phyloP scores from a whole-genome alignment of 2,329 filamentous ascomycete genomes.

The Beauveria sp. region DNA sequence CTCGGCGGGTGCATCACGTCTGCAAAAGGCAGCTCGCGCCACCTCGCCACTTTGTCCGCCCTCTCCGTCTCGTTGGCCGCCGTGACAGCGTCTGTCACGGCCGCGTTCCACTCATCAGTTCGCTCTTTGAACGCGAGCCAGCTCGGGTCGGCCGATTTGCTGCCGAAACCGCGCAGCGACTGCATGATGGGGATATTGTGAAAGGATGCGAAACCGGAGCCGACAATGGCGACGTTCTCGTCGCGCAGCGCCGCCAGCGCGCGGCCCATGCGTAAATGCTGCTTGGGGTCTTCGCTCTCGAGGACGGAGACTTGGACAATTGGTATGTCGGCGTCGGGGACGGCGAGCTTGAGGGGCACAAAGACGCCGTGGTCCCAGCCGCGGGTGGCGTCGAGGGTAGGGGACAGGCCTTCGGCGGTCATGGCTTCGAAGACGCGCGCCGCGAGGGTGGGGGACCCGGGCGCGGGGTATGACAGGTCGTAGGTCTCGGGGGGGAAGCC shows the following conservation, averaged over 20 bases:
- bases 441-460: constrained; percentile 47
- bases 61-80: constrained; percentile 27
- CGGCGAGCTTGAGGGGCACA: constrained; percentile 46
- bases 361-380: constrained; percentile 57
- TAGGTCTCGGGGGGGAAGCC: constrained; percentile 51
- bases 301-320: constrained; percentile 52
- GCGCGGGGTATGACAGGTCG: constrained; percentile 46
- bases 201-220: constrained; percentile 52
- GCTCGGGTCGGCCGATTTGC: not conserved
- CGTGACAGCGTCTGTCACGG: constrained; percentile 33
- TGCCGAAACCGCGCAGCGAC: constrained; percentile 15
- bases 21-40: constrained; percentile 39
- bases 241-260: constrained; percentile 43
- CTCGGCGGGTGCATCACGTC: constrained; percentile 46
- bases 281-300: constrained; percentile 37
- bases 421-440: constrained; percentile 38
- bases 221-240: constrained; percentile 48
- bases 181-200: constrained; percentile 47
- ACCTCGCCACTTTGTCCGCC: constrained; percentile 32
- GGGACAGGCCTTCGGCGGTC: constrained; percentile 35
- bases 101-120: constrained; percentile 36
- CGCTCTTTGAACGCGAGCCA: constrained; percentile 19
- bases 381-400: constrained; percentile 30
- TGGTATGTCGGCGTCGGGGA: constrained; percentile 43
- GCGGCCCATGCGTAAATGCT: constrained; percentile 44